Conservation (phyloP, 305 asterid genomes). For the Fraxinus latifolia region DNA sequence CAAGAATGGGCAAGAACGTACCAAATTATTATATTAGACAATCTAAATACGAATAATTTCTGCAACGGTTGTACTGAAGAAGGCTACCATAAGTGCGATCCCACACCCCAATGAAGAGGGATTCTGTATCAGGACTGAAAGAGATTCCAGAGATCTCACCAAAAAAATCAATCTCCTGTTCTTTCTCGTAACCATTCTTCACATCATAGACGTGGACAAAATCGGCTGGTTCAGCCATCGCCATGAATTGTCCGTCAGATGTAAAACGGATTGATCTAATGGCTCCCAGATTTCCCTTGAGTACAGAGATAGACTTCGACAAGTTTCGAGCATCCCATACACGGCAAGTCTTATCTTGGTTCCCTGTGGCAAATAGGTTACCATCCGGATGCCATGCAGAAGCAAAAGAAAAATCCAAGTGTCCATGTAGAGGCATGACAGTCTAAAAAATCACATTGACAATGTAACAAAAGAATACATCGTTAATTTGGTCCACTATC, state of each 20-base stretch:
- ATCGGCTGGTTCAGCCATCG: slow-evolving; percentile 71
- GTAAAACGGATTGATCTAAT: slow-evolving; percentile 67
- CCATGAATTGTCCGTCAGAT: slow-evolving; percentile 70
- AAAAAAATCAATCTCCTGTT: slow-evolving; percentile 71
- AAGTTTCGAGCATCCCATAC: slow-evolving; percentile 68
- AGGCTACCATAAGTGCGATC: slow-evolving; percentile 73
- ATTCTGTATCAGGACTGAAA: slow-evolving; percentile 68
- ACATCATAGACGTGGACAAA: slow-evolving; percentile 68
- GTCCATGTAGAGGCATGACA: slow-evolving; percentile 47
- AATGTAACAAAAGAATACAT: not conserved
- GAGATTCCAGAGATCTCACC: slow-evolving; percentile 76
- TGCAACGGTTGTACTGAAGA: slow-evolving; percentile 56
- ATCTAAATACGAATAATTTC: slow-evolving; percentile 52
- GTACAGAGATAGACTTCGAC: slow-evolving; percentile 53
- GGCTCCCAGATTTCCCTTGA: slow-evolving; percentile 70
- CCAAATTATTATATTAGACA: slow-evolving; percentile 26
- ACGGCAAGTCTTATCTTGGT: slow-evolving; percentile 77
- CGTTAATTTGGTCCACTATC: not conserved
- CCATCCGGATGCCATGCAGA: slow-evolving; percentile 85
- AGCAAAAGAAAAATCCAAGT: slow-evolving; percentile 64
- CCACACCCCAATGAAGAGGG: slow-evolving; percentile 70
- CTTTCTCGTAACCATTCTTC: slow-evolving; percentile 46
- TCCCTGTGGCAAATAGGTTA: slow-evolving; percentile 62
- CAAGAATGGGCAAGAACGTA: slow-evolving; percentile 20
- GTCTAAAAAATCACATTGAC: slow-evolving; percentile 29